Conservation (phyloP, 805 yeast genomes). For the Starmerella vaccinii region DNA sequence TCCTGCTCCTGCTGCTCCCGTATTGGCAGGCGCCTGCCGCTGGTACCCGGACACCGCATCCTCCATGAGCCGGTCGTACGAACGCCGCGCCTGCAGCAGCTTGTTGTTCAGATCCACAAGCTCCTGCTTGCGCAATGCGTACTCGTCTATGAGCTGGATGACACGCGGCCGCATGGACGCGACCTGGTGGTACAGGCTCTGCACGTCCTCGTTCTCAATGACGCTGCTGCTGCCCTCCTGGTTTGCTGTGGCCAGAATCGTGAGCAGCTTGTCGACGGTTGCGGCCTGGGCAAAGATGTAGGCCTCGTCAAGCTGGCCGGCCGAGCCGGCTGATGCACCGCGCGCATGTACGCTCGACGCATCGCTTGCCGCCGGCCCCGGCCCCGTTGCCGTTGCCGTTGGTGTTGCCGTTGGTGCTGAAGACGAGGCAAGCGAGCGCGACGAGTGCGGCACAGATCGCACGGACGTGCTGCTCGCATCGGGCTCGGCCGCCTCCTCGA, state of each 20-base stretch:
- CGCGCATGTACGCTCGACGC: not conserved
- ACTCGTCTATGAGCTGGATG: conserved; percentile 65
- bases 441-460: not conserved
- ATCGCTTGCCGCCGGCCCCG: not conserved
- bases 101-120: conserved; percentile 59
- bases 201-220: conserved; percentile 55
- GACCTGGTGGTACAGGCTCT: conserved; percentile 59
- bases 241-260: conserved; percentile 39
- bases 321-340: not conserved
- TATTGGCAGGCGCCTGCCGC: conserved; percentile 23
- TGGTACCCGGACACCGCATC: conserved; percentile 28
- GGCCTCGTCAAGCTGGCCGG: conserved; percentile 35
- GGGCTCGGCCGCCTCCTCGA: conserved; percentile 7
- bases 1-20: too few species aligned
- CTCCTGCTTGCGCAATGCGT: conserved; percentile 68
- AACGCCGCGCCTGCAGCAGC: conserved; percentile 54
- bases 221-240: conserved; percentile 28
- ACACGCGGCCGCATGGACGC: conserved; percentile 65
- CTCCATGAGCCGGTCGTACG: conserved; percentile 62
- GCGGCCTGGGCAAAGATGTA: conserved; percentile 43
- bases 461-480: not conserved
- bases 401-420: not conserved
- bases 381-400: not conserved
- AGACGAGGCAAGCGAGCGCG: not conserved
- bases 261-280: conserved; percentile 61